Evolutionary conservation across 805 yeast species (phyloP).

Genomic region (Kregervanrija pseudodelftensis): DNA sequence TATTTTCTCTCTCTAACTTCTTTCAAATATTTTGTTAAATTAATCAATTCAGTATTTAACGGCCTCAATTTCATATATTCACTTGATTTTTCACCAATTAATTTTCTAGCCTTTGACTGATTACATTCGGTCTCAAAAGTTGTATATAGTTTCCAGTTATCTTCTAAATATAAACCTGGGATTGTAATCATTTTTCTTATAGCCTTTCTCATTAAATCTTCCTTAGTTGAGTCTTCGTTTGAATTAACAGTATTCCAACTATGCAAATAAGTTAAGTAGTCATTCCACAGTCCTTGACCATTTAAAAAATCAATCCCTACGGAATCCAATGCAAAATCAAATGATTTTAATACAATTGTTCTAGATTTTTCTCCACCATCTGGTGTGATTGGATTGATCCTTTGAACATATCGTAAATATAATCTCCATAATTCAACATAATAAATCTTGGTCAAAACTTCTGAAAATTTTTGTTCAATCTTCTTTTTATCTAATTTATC

Average conservation of each 20-base stretch:
- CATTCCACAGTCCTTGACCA: constrained; percentile 70
- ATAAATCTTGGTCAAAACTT: constrained; percentile 54
- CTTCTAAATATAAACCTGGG: constrained; percentile 74
- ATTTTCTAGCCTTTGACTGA: constrained; percentile 69
- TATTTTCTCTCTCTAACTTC: constrained; percentile 11
- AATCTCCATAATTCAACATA: constrained; percentile 66
- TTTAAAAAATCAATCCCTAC: constrained; percentile 69
- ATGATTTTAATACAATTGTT: constrained; percentile 68
- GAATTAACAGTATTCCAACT: constrained; percentile 71
- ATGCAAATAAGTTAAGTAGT: constrained; percentile 71
- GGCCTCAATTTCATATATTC: constrained; percentile 85
- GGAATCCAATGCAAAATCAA: constrained; percentile 68
- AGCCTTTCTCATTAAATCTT: constrained; percentile 66
- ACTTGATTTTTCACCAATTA: constrained; percentile 73
- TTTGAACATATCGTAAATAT: constrained; percentile 73
- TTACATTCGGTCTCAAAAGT: constrained; percentile 76
- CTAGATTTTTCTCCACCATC: constrained; percentile 75
- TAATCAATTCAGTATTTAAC: constrained; percentile 61
- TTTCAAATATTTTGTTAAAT: constrained; percentile 33
- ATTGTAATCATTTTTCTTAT: constrained; percentile 62
- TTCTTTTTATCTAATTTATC: constrained; percentile 53
- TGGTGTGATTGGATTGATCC: constrained; percentile 60
- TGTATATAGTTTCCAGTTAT: constrained; percentile 73
- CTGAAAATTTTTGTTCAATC: constrained; percentile 60
- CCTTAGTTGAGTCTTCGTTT: constrained; percentile 81